Base-by-base conservation (phyloP, 208 protist genomes). In the Acanthamoeba lenticulata region DNA sequence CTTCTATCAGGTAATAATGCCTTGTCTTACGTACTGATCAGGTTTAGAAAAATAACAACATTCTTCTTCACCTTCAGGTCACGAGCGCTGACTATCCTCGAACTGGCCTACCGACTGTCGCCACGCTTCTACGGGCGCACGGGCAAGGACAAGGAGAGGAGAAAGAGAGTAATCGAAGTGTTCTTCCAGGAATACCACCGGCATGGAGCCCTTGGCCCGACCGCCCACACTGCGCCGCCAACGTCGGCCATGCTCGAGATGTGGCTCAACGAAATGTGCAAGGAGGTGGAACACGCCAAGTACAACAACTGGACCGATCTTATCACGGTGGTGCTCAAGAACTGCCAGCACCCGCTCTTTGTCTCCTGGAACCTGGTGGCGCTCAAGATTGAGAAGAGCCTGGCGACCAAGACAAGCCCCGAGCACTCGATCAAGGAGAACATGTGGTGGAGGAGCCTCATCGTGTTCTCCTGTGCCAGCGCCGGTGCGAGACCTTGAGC, bases 381-480 rank as follows among this genome's bases (percentile, higher is more conserved):
- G 44, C 67, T 79, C 40, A 93, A 93, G 49, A 93, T 93, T 24
- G 89, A 93, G 29, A 72, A 79, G 42, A 60, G 49, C 21, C 49
- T 72, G 13, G 45, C 32, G 21, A 42, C 27, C 42, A 93, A 93
- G 32, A 42, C 40, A 2, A 79, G 27, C 62, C 19, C 40, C 21
- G 89, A 93, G 34, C 40, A 79, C 40, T 81, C 89, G 24, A 72
- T 79, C n/a, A 93, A 93, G 24, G 89, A 93, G 32, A 60, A 79
- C 62, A 79, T 81, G 89, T 93, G 89, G 89, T 93, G 89, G 89
- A 93, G 79, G 67, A 93, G 44, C 15, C 62, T 93, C 29, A 27
- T 93, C 32, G 44, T 93, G 0, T 93, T 93, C 45, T 72, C 89
- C 7, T 93, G 89, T n/a, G 89, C 24, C 32, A 79, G 44, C 36